Evolutionary conservation across 257 asterid species (phyloP), one percentile per base, ranked within the genome.

Genomic region (Euphrasia confusa): DNA sequence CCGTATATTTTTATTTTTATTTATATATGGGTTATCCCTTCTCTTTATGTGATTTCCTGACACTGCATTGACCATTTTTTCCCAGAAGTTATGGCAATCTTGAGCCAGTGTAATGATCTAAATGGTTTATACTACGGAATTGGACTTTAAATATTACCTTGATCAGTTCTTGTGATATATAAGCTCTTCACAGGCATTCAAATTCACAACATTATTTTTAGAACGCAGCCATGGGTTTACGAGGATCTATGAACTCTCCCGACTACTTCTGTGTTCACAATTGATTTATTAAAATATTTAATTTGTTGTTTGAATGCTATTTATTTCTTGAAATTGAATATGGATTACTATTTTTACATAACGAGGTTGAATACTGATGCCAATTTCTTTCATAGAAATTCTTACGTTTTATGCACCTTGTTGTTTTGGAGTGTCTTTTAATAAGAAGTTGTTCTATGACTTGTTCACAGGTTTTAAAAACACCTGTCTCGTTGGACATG

Each of bases 401-500:
- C 4, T 24, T 5, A 18, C 24, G 1, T 59, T 53, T 18, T 53
- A 11, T 53, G 1, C 67, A 60, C 42, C 64, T 44, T 37, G 42
- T 54, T 37, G 32, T 18, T 24, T 26, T 17, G 24, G 67, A 52
- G 26, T 52, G 45, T 18, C 11, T 14, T 58, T 39, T 61, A 27
- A 17, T 70, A 44, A 63, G 40, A 33, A 9, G 42, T 53, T 63
- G 26, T 62, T 44, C 61, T 69, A 12, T 55, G 14, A 50, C 21
- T 68, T 71, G 55, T 54, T 68, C 13, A 10, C 78, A 71, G 83
- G 80, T 83, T 58, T 65, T 83, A 44, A 83, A 83, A 72, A 83
- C 89, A 44, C 89, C 89, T 12, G 86, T 83, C 68, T 82, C 88
- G 0, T 56, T 77, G 75, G 88, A 82, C 70, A 82, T 82, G 88